Conservation (phyloP, 75 land plant species). For the Pseudotsuga menziesii region DNA sequence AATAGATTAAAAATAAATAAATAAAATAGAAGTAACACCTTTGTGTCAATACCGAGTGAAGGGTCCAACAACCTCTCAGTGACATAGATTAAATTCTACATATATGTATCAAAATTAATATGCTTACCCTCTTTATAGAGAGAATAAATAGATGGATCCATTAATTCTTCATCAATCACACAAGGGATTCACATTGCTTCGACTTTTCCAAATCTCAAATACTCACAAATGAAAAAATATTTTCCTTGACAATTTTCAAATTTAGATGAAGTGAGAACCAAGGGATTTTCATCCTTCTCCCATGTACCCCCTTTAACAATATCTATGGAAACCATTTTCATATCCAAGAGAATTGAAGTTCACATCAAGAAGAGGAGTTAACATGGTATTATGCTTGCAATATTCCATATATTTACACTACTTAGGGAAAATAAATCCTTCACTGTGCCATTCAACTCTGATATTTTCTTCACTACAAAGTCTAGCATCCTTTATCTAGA, state of each 20-base stretch:
- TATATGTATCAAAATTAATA: constrained; percentile 34
- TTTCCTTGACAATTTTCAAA: constrained; percentile 24
- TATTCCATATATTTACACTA: constrained; percentile 35
- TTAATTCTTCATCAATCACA: constrained; percentile 58
- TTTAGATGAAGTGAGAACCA: constrained; percentile 30
- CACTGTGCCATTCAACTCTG: constrained; percentile 64
- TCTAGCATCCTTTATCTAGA: constrained; percentile 66
- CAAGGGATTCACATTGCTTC: constrained; percentile 69
- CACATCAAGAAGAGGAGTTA: constrained; percentile 14
- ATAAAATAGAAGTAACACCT: constrained; percentile 36
- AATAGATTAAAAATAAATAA: background rate
- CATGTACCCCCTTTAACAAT: constrained; percentile 9
- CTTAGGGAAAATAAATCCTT: constrained; percentile 76
- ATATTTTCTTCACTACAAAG: constrained; percentile 76
- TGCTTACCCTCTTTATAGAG: constrained; percentile 24
- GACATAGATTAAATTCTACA: constrained; percentile 73
- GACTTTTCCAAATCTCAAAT: constrained; percentile 85
- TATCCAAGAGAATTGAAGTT: constrained; percentile 1
- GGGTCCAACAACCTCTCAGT: constrained; percentile 70
- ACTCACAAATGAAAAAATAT: constrained; percentile 69
- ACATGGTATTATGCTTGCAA: constrained; percentile 7
- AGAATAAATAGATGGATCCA: constrained; percentile 33
- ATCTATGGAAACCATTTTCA: constrained; percentile 9
- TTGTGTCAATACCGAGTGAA: constrained; percentile 55
- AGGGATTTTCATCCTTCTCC: constrained; percentile 60